A percentile compares a stretch with the other conserved stretches of the same genome.
Conservation (phyloP, 73 alveolate species). For the Paraurostyla sp. region DNA sequence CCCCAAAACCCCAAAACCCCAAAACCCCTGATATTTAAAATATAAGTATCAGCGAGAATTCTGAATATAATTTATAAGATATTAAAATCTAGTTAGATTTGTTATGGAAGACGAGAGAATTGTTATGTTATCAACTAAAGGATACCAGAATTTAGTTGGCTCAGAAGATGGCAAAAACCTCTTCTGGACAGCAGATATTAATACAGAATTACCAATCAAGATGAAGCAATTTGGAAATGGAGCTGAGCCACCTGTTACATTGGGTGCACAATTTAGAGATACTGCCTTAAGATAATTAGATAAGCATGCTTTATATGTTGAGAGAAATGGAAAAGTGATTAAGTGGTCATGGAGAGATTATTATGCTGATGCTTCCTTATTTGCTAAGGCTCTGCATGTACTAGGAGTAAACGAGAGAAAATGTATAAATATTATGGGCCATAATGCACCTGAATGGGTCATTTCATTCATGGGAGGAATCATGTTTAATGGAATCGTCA, state of each 20-base stretch:
- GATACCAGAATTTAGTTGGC: not conserved
- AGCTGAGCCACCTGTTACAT: constrained; percentile 59
- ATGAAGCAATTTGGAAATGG: constrained; percentile 19
- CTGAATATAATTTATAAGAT: too few species aligned
- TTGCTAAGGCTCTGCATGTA: constrained; percentile 65
- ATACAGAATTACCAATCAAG: constrained; percentile 77
- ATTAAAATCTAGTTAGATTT: not conserved
- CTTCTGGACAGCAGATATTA: constrained; percentile 76
- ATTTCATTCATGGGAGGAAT: constrained; percentile 64
- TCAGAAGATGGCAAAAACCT: constrained; percentile 64
- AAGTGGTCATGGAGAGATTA: constrained; percentile 56
- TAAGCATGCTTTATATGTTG: constrained; percentile 14
- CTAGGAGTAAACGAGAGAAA: constrained; percentile 62
- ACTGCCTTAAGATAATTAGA: constrained; percentile 3
- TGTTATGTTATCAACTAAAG: constrained; percentile 11
- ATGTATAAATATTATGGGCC: constrained; percentile 68
- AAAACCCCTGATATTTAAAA: too few species aligned
- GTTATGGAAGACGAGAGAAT: constrained; percentile 3
- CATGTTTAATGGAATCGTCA: constrained; percentile 24
- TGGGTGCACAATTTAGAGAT: constrained; percentile 15
- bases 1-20: too few species aligned
- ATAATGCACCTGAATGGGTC: constrained; percentile 74
- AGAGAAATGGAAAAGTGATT: constrained; percentile 36
- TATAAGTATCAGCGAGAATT: too few species aligned
- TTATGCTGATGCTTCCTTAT: not conserved